Evolutionary conservation across 2,329 filamentous ascomycete genomes (phyloP), one percentile per base, ranked within the genome.

Genomic region (Sporothrix schenckii): DNA sequence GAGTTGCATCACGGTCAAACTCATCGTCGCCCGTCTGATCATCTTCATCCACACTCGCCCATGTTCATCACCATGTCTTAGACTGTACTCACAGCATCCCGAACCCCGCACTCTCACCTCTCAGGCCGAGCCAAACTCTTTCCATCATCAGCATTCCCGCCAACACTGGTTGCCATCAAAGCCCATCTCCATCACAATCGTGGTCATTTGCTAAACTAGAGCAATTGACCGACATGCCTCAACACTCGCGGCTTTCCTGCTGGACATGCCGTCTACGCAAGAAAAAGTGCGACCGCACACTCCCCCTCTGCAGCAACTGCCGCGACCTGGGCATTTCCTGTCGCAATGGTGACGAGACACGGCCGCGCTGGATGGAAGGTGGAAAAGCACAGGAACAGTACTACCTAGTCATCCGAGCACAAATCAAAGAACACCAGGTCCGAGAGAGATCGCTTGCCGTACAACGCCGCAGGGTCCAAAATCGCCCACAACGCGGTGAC

Each of bases 191-290:
- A 19, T 4, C 14, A 19, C 44, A 49, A 14, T 14, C 2, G 19
- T 6, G 4, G 3, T 6, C 5, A 49, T 13, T 6, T 4, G 5
- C 44, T 16, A 16, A 0, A 19, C 13, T 7, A 1, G 5, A 0
- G 34, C 4, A 34, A 14, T 14, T 49, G 44, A 19, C 44, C 27
- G 14, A 19, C 14, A 49, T 16, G 44, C 44, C 14, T 14, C 52
- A 24, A 41, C 34, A 34, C 34, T 34, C 34, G 7, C 34, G 6
- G 34, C 54, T 34, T 3, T 34, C 54, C 30, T 60, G 54, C 30
- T 60, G 54, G 54, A 60, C 54, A 21, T 60, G 54, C 34, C 54
- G 54, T 3, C 16, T 60, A 19, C 30, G 54, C 9, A 60, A 41
- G 9, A 60, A 60, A 9, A 60, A 60, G 10, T 60, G 54, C 54